Evolutionary conservation across 441 rosid genomes (phyloP).

Genomic region (Flueggea neowawraea): DNA sequence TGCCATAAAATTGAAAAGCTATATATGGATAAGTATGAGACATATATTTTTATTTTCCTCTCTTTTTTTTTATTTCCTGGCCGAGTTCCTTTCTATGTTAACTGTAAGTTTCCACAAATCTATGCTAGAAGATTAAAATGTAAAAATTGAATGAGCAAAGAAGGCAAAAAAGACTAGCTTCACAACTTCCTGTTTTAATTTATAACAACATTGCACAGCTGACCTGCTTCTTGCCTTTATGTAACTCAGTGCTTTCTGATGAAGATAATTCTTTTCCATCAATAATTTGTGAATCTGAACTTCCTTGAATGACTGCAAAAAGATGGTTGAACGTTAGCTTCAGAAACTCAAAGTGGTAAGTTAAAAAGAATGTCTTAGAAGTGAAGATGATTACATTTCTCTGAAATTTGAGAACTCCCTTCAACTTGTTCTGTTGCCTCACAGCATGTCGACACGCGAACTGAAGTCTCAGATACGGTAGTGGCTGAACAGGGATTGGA

Average conservation of each 20-base stretch:
- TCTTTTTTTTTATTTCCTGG: too few relatives aligned
- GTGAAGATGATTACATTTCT: conserved; percentile 34
- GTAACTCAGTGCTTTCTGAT: conserved; percentile 38
- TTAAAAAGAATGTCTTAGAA: conserved; percentile 2
- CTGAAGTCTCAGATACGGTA: conserved; percentile 24
- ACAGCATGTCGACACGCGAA: conserved; percentile 22
- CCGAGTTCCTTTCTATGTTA: neutral
- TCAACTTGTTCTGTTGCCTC: conserved; percentile 32
- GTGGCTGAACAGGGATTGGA: conserved; percentile 8
- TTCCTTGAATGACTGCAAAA: conserved; percentile 39
- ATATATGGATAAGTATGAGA: too few relatives aligned
- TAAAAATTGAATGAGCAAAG: neutral
- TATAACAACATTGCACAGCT: conserved; percentile 11
- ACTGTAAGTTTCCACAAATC: neutral
- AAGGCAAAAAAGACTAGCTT: neutral
- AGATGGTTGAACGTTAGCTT: conserved; percentile 1
- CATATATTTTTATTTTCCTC: too few relatives aligned
- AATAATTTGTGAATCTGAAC: conserved; percentile 29
- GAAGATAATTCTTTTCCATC: conserved; percentile 38
- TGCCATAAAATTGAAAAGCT: too few relatives aligned
- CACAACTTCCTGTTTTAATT: neutral
- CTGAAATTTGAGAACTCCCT: conserved; percentile 34
- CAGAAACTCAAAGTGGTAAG: conserved; percentile 7
- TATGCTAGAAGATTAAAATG: neutral
- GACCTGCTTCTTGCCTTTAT: conserved; percentile 57